Conservation (phyloP, 2,329 filamentous ascomycete genomes). For the Ceratocystis lukuohia region DNA sequence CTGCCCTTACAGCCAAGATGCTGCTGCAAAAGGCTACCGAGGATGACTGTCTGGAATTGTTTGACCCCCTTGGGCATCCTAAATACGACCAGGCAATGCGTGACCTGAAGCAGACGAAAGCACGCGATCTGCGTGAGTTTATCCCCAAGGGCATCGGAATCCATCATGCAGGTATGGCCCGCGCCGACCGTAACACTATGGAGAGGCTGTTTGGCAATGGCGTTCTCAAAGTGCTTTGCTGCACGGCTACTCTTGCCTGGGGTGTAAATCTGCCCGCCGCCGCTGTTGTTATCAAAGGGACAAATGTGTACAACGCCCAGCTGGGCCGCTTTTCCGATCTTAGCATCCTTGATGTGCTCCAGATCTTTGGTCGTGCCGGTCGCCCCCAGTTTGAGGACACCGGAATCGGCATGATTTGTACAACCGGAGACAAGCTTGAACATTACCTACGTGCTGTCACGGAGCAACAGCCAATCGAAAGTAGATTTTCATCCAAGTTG, state of each 20-base stretch:
- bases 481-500: slow-evolving; percentile 82
- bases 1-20: slow-evolving; percentile 72
- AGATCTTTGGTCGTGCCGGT: slow-evolving; percentile 97
- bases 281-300: slow-evolving; percentile 95
- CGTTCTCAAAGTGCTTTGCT: slow-evolving; percentile 92
- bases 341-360: slow-evolving; percentile 88
- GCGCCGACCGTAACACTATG: slow-evolving; percentile 89
- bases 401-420: slow-evolving; percentile 96
- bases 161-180: slow-evolving; percentile 92
- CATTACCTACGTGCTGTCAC: slow-evolving; percentile 91
- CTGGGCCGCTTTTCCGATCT: slow-evolving; percentile 95
- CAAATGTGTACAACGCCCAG: slow-evolving; percentile 89
- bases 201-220: slow-evolving; percentile 83
- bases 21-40: slow-evolving; percentile 78
- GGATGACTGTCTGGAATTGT: slow-evolving; percentile 62
- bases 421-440: slow-evolving; percentile 79
- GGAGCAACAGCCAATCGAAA: slow-evolving; percentile 92
- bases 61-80: slow-evolving; percentile 68
- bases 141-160: slow-evolving; percentile 84
- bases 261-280: slow-evolving; percentile 96
- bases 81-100: slow-evolving; percentile 65
- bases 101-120: slow-evolving; percentile 76
- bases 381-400: slow-evolving; percentile 95
- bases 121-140: slow-evolving; percentile 75
- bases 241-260: slow-evolving; percentile 95